These are phyloP conservation scores for Suillus paluster DNA, from an alignment of 768 basidiomycete species.

Conservation along the genomic window DNA sequence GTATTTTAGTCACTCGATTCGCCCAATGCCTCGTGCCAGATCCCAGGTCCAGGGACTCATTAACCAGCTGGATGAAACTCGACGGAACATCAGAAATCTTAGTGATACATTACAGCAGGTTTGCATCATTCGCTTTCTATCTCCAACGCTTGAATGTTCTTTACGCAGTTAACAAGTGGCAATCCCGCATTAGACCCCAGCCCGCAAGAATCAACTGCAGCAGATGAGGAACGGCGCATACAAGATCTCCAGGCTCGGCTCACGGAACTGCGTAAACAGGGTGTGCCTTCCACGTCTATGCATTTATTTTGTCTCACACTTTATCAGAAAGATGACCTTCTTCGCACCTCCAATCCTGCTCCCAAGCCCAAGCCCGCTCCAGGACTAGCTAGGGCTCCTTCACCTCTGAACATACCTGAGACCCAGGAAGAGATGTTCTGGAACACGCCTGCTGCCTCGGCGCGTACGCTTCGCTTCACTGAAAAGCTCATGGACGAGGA, in stretches of 20 bases:
- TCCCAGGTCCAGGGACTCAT: slow-evolving; percentile 43
- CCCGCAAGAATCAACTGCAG: slow-evolving; percentile 33
- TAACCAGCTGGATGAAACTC: slow-evolving; percentile 40
- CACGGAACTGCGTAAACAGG: slow-evolving; percentile 44
- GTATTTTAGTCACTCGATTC: slow-evolving; percentile 47
- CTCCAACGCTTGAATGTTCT: not conserved
- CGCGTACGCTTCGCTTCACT: slow-evolving; percentile 64
- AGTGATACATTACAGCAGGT: slow-evolving; percentile 46
- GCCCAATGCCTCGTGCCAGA: slow-evolving; percentile 54
- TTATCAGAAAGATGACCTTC: slow-evolving; percentile 32
- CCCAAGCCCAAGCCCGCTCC: slow-evolving; percentile 20
- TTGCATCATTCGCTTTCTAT: too few relatives aligned
- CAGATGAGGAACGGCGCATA: slow-evolving; percentile 47
- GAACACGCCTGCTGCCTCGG: slow-evolving; percentile 57
- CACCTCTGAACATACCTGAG: slow-evolving; percentile 28
- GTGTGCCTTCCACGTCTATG: slow-evolving; percentile 20
- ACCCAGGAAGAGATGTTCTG: slow-evolving; percentile 63
- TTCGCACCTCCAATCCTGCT: slow-evolving; percentile 26
- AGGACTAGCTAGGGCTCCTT: slow-evolving; percentile 19
- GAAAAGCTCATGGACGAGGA: slow-evolving; percentile 68
- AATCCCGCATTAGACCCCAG: slow-evolving; percentile 20
- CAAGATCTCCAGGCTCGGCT: slow-evolving; percentile 47
- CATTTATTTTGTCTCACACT: not conserved
- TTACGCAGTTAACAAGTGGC: slow-evolving; percentile 18
- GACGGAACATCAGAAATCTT: slow-evolving; percentile 41